Evolutionary conservation across 2,329 filamentous ascomycete species (phyloP).

Genomic region (Hirsutella minnesotensis): DNA sequence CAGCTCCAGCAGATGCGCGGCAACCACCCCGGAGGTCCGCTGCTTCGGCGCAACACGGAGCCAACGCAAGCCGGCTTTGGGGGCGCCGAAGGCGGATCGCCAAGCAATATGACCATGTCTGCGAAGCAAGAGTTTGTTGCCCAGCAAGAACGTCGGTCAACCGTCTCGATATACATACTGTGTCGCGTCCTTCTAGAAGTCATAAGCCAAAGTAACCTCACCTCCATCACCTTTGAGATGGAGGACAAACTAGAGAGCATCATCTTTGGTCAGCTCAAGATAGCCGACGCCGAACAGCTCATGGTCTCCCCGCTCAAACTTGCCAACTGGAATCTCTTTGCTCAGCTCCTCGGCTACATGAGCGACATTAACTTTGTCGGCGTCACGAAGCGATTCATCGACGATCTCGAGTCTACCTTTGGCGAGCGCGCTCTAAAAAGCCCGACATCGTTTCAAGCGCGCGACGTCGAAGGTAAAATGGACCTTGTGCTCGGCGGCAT

Average conservation of each 20-base stretch:
- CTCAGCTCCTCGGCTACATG: slow-evolving; percentile 89
- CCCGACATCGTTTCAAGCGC: slow-evolving; percentile 40
- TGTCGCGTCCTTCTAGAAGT: slow-evolving; percentile 91
- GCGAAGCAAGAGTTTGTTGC: slow-evolving; percentile 59
- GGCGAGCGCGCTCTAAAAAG: slow-evolving; percentile 64
- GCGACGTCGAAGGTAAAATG: slow-evolving; percentile 67
- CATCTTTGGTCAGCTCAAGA: slow-evolving; percentile 90
- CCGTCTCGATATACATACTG: slow-evolving; percentile 89
- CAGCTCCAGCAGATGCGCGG: slow-evolving; percentile 42
- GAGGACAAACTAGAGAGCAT: slow-evolving; percentile 89
- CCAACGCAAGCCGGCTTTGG: slow-evolving; percentile 38
- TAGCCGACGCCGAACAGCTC: slow-evolving; percentile 72
- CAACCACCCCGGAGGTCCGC: slow-evolving; percentile 29
- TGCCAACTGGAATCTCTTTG: slow-evolving; percentile 93
- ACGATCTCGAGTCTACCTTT: slow-evolving; percentile 67
- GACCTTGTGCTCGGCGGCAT: slow-evolving; percentile 84
- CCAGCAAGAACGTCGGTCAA: slow-evolving; percentile 78
- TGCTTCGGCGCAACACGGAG: slow-evolving; percentile 65
- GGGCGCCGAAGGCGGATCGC: slow-evolving; percentile 16
- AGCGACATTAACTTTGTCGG: slow-evolving; percentile 82
- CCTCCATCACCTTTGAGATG: slow-evolving; percentile 78
- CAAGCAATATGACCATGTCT: slow-evolving; percentile 27
- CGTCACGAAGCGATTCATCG: slow-evolving; percentile 71
- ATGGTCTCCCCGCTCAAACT: slow-evolving; percentile 69
- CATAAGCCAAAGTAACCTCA: slow-evolving; percentile 76